Percentiles rank a stretch among this genome's conserved stretches.
These are phyloP conservation scores for Aspergillus eucalypticola DNA, from an alignment of 2,329 filamentous ascomycete genomes.

Conservation along the genomic window DNA sequence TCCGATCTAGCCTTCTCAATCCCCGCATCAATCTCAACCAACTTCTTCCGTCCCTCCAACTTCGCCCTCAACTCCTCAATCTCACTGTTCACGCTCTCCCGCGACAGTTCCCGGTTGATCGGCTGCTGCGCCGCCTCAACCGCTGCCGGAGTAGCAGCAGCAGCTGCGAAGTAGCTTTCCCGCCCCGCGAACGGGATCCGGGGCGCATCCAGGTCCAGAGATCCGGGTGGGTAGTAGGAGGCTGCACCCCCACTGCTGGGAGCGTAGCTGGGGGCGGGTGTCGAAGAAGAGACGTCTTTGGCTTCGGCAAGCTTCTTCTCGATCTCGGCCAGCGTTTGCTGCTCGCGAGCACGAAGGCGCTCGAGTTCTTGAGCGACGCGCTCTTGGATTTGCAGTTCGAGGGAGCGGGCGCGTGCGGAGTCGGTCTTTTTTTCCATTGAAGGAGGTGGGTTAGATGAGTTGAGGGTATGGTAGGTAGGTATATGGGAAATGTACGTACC, in stretches of 20 bases:
- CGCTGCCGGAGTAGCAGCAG: conserved; percentile 15
- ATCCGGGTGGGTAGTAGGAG: conserved; percentile 28
- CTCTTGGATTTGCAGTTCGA: conserved; percentile 84
- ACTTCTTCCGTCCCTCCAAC: conserved; percentile 61
- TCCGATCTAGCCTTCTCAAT: conserved; percentile 74
- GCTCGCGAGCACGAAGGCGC: conserved; percentile 71
- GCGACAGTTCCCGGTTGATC: conserved; percentile 49
- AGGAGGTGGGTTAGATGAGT: not conserved
- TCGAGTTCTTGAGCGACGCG: conserved; percentile 85
- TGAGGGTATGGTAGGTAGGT: not conserved
- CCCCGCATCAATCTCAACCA: conserved; percentile 65
- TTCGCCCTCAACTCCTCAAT: conserved; percentile 59
- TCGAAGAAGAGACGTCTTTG: conserved; percentile 30
- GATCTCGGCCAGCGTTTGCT: conserved; percentile 67
- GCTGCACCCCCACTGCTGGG: conserved; percentile 14
- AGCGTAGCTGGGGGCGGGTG: conserved; percentile 28
- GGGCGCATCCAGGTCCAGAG: conserved; percentile 43
- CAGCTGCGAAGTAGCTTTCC: conserved; percentile 30
- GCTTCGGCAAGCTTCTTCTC: conserved; percentile 59
- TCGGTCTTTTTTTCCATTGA: conserved; percentile 65
- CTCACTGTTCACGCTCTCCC: conserved; percentile 57
- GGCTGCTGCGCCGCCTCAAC: conserved; percentile 11
- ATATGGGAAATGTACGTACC: conserved; percentile 58
- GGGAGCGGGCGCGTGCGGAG: conserved; percentile 75
- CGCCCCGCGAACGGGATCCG: conserved; percentile 46